Base-by-base conservation (phyloP, 2,329 filamentous ascomycete species). In the Stenocarpella maydis region DNA sequence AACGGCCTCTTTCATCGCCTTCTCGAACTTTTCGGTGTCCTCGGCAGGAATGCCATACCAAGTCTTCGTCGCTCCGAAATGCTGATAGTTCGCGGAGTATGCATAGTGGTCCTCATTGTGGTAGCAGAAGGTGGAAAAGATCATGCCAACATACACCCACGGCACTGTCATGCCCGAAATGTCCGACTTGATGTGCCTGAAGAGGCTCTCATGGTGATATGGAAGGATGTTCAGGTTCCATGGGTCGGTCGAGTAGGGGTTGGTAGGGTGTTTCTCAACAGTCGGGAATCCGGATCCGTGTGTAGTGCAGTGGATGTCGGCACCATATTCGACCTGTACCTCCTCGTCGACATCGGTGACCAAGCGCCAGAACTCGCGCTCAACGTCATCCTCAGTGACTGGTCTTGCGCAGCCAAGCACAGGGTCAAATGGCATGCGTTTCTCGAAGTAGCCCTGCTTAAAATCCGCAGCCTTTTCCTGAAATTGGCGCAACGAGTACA, bases 101-200 rank as follows among this genome's bases (percentile, higher is more conserved):
- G 96, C 92, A 78, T 97, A 98, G 77, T 99, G 96, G 76, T 99
- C 96, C 77, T 99, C 96, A 73, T 97, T 98, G 79, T 99, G 96
- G 96, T 96, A 99, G 80, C 96, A 99, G 77, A 99, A 99, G 0
- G 96, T 98, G 0, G 96, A 99, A 78, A 99, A 99, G 47, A 97
- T 97, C 96, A 99, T 99, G 71, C 96, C 96, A 4, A 99, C 96
- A 77, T 99, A 99, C 4, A 99, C 90, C 96, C 96, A 99, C 0
- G 96, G 96, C 9, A 99, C 95, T 0, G 96, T 99, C 96, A 99
- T 99, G 45, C 96, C 96, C 2, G 96, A 98, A 65, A 99, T 97
- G 77, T 99, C 96, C 0, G 95, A 94, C 79, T 98, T 98, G 84
- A 99, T 98, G 75, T 99, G 93, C 60, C 95, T 89, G 83, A 99